A percentile compares a stretch with the other conserved stretches of the same genome.
Evolutionary conservation across 768 basidiomycete genomes (phyloP).

Genomic region (Russula emetica): DNA sequence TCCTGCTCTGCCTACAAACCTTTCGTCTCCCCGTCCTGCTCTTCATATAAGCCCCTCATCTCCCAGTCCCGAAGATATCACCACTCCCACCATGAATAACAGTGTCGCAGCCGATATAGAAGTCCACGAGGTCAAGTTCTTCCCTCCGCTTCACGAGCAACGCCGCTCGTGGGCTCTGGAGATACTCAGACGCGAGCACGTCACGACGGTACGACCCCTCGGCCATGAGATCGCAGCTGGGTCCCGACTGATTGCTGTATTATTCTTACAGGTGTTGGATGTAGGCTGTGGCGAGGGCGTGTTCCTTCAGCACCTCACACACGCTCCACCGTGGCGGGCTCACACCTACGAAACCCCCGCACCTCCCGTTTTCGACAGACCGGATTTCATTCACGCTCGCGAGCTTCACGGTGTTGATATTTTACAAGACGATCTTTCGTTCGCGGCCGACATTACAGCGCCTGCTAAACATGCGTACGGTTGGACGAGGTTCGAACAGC

Average conservation of each 20-base stretch:
- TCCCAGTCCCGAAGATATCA: not conserved
- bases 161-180: constrained; percentile 69
- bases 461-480: constrained; percentile 35
- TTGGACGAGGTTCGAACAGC: constrained; percentile 59
- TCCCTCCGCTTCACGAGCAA: constrained; percentile 63
- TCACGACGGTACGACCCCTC: constrained; percentile 43
- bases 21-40: not conserved
- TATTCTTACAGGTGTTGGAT: constrained; percentile 58
- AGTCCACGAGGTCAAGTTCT: constrained; percentile 48
- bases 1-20: too few relatives aligned
- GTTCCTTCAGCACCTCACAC: constrained; percentile 62
- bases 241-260: not conserved
- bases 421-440: constrained; percentile 47
- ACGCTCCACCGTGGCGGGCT: constrained; percentile 67
- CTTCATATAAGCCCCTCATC: constrained; percentile 9
- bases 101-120: not conserved
- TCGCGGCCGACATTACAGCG: constrained; percentile 47
- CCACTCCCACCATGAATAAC: constrained; percentile 11
- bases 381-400: constrained; percentile 54
- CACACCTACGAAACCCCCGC: constrained; percentile 33
- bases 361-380: constrained; percentile 16
- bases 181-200: constrained; percentile 51
- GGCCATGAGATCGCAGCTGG: not conserved
- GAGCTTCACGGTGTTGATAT: constrained; percentile 64
- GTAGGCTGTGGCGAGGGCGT: constrained; percentile 82